Percentiles rank a stretch among this genome's conserved stretches.
Evolutionary conservation across 164 flowering plant species (phyloP).

Genomic region (Berberis vulgaris): DNA sequence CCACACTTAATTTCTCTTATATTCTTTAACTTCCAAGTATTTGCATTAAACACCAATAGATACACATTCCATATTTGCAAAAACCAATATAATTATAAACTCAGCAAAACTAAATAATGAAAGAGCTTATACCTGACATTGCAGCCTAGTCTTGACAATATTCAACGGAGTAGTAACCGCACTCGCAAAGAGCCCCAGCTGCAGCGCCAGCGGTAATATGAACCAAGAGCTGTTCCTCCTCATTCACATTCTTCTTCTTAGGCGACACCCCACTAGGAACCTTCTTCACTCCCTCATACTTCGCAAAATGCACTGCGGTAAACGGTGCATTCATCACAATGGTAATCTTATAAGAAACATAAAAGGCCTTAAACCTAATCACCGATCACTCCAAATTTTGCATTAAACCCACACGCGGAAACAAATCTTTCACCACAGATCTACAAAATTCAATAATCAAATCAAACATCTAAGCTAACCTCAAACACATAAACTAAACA

Average conservation of each 20-base stretch:
- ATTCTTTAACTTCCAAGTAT: no score
- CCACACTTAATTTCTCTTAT: no score
- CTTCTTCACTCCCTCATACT: conserved; percentile 22
- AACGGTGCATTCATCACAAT: conserved; percentile 26
- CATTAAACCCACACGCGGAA: no score
- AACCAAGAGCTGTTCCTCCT: conserved; percentile 15
- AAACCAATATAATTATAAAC: no score
- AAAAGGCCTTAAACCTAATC: conserved; percentile 13
- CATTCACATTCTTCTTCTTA: conserved; percentile 9
- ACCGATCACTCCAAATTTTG: no score
- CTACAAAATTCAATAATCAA: no score
- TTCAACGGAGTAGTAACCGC: conserved; percentile 25
- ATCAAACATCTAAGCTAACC: no score
- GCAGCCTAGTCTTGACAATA: conserved; percentile 24
- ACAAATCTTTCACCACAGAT: no score
- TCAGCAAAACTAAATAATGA: no score
- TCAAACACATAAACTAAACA: no score
- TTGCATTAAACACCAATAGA: no score
- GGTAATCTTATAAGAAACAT: conserved; percentile 18
- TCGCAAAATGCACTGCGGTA: conserved; percentile 20
- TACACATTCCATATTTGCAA: no score
- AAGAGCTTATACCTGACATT: conserved; percentile 17
- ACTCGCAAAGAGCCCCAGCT: conserved; percentile 22
- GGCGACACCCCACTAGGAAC: conserved; percentile 16
- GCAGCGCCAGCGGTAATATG: conserved; percentile 20